Base-by-base conservation (phyloP, 2,329 filamentous ascomycete genomes). In the Paecilomyces formosus region DNA sequence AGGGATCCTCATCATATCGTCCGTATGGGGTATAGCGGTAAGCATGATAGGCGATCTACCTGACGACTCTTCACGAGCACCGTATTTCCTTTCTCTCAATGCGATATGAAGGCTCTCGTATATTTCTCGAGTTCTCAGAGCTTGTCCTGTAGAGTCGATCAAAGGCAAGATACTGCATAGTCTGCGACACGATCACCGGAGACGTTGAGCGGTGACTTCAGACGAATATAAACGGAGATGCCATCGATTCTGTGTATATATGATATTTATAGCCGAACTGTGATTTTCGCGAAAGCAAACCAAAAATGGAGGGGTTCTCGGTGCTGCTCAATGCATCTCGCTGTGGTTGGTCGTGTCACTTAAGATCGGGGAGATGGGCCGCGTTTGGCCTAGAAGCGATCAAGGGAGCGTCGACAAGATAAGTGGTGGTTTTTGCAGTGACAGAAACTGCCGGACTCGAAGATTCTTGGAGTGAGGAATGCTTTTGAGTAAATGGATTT, bases 11-110 rank as follows among this genome's bases (percentile, higher is more conserved):
- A 72, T 63, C 12, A 68, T 70, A 60, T 76, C 74, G 58, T 76
- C 74, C 51, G 70, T 65, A 56, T 72, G 72, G 58, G 64, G 62
- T 71, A 76, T 76, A 53, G 70, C 68, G 61, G 68, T 66, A 59
- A 73, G 63, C 68, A 71, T 69, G 55, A 45, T 60, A 55, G 59
- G 58, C 49, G 30, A 61, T 55, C 50, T 59, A 45, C 26, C 26
- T n/a, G 50, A 22, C 50, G 22, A 13, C 50, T 52, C 13, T 22
- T 52, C 50, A 9, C 6, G 13, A 13, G 50, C 15, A 24, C 50
- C 22, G 50, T 52, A 21, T 24, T 31, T 12, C 22, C 21, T 52
- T 15, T 22, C 26, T 21, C 50, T 28, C 22, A 11, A 24, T 26
- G n/a, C n/a, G n/a, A 24, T 24, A 22, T 18, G 9, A 52, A 5